Evolutionary conservation across 2,329 filamentous ascomycete species (phyloP).

Genomic region (Colletotrichum cordylinicola): DNA sequence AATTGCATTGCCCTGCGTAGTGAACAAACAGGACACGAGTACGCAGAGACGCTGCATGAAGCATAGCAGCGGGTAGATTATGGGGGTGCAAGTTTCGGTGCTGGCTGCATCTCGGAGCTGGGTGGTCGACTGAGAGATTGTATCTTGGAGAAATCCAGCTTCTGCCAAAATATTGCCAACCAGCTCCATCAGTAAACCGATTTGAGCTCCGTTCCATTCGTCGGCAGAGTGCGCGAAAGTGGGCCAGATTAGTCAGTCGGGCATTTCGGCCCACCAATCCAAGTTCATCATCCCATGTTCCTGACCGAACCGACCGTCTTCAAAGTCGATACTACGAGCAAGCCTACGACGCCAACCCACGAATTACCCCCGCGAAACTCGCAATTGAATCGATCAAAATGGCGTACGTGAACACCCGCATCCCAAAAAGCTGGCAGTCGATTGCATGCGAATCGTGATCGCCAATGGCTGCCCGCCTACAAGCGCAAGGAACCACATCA

Average conservation of each 20-base stretch:
- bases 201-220: constrained; percentile 9
- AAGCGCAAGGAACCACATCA: not conserved
- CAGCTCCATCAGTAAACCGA: constrained; percentile 6
- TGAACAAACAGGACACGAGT: not conserved
- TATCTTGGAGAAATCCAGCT: not conserved
- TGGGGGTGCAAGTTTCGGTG: not conserved
- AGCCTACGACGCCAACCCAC: constrained; percentile 22
- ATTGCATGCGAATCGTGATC: not conserved
- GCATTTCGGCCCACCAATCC: constrained; percentile 11
- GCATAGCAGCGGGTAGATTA: constrained; percentile 16
- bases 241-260: constrained; percentile 11
- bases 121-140: not conserved
- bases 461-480: constrained; percentile 26
- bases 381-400: constrained; percentile 40
- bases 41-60: not conserved
- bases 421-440: not conserved
- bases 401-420: constrained; percentile 38
- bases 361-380: constrained; percentile 26
- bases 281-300: constrained; percentile 17
- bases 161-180: not conserved
- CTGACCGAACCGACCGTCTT: constrained; percentile 27
- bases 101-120: constrained; percentile 9
- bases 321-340: constrained; percentile 29
- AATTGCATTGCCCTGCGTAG: constrained; percentile 23
- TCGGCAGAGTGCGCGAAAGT: not conserved